Percentiles rank a stretch among this genome's conserved stretches.
These are phyloP conservation scores for Pythium sp. DNA, from an alignment of 352 stramenopile genomes.

Conservation along the genomic window DNA sequence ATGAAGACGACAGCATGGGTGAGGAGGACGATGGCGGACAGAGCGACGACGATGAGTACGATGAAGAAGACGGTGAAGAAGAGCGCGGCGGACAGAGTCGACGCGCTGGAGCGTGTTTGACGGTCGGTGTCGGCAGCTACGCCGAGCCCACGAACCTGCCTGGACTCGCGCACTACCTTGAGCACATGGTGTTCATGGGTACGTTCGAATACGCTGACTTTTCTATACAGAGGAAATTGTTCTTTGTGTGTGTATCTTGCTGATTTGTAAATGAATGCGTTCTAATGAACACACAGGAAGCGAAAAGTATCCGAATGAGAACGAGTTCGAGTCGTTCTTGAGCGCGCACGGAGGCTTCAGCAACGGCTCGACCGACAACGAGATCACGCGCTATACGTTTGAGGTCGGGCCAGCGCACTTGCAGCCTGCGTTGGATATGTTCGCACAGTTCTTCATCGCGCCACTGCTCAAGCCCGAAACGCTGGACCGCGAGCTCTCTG, in stretches of 20 bases:
- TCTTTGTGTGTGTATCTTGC: not conserved
- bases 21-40: slow-evolving; percentile 11
- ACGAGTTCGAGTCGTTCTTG: slow-evolving; percentile 91
- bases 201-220: not conserved
- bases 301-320: slow-evolving; percentile 91
- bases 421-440: slow-evolving; percentile 85
- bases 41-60: slow-evolving; percentile 27
- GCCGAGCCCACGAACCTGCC: slow-evolving; percentile 65
- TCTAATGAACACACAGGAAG: slow-evolving; percentile 34
- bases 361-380: slow-evolving; percentile 93
- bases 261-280: not conserved
- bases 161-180: slow-evolving; percentile 89
- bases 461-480: slow-evolving; percentile 81
- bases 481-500: slow-evolving; percentile 78
- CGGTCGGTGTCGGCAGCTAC: slow-evolving; percentile 70
- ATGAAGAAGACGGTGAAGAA: slow-evolving; percentile 37
- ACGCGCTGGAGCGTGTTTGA: slow-evolving; percentile 59
- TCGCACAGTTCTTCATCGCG: slow-evolving; percentile 94
- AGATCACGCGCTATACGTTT: slow-evolving; percentile 93
- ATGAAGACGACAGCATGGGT: slow-evolving; percentile 26
- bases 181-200: slow-evolving; percentile 98
- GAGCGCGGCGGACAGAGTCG: slow-evolving; percentile 27
- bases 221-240: not conserved
- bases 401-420: slow-evolving; percentile 75
- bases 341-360: slow-evolving; percentile 86